These are phyloP conservation scores for Leccinum fibrillosum DNA, from an alignment of 768 basidiomycete species.

Conservation along the genomic window DNA sequence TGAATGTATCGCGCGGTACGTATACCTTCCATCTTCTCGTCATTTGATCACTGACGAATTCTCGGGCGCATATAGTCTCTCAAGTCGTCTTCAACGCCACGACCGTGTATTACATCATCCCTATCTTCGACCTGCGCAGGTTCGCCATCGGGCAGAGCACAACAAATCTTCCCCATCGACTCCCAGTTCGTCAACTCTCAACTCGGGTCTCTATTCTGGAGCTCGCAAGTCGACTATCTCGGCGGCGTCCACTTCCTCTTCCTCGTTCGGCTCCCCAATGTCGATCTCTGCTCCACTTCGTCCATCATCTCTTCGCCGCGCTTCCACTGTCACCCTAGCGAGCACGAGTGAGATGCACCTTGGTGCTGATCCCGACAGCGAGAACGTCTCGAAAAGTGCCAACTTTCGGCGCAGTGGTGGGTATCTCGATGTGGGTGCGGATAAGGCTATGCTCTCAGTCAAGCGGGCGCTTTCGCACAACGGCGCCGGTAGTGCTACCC, in stretches of 20 bases:
- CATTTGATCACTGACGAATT: conserved; percentile 9
- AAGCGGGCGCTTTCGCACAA: conserved; percentile 60
- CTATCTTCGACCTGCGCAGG: conserved; percentile 43
- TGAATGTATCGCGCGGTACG: conserved; percentile 61
- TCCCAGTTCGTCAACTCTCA: conserved; percentile 63
- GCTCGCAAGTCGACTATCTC: conserved; percentile 31
- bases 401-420: conserved; percentile 15
- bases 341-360: conserved; percentile 18
- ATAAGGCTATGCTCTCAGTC: conserved; percentile 22
- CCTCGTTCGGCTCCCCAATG: conserved; percentile 37
- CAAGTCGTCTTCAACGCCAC: conserved; percentile 62
- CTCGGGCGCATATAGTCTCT: conserved; percentile 44
- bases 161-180: conserved; percentile 43
- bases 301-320: conserved; percentile 41
- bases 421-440: conserved; percentile 12
- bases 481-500: background rate
- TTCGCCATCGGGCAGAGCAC: conserved; percentile 22
- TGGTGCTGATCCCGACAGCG: conserved; percentile 7
- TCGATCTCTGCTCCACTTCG: conserved; percentile 37
- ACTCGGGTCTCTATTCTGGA: conserved; percentile 36
- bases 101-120: conserved; percentile 63
- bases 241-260: conserved; percentile 27
- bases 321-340: conserved; percentile 32
- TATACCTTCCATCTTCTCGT: conserved; percentile 14
- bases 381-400: conserved; percentile 7